Evolutionary conservation across 106 monocot genomes (phyloP), one percentile per base, ranked within the genome.

Genomic region (Vanilla planifolia): DNA sequence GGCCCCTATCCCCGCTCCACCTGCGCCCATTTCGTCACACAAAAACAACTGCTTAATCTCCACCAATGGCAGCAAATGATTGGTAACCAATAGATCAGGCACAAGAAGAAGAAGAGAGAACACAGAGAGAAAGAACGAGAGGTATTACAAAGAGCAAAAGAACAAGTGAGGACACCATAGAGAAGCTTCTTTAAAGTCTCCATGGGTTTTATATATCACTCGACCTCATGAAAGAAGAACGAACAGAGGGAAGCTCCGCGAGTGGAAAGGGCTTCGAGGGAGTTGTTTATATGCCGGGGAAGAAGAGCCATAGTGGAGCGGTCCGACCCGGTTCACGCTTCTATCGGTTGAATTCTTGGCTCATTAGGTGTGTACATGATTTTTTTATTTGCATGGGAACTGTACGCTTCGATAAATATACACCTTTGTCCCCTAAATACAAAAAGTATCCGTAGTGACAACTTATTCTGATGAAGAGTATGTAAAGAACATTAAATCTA

Each of bases 1-100:
- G 46, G 55, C 44, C 20, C 87, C 87, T 61, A 88, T 79, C 11
- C 75, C 20, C 14, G 76, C 73, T 32, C 87, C 82, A 67, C 72
- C 87, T 82, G 55, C 57, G 45, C 11, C 0, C 15, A 51, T 59
- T 25, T 11, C 21, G 16, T n/a, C n/a, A n/a, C n/a, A n/a, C 5
- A 26, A 52, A 37, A 6, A 20, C 37, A 8, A 11, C 4, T 33
- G 7, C 15, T 3, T 17, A 6, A 3, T 16, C 19, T 16, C 16
- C 27, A 10, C 34, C 7, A 6, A 34, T 5, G 16, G n/a, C 14
- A 15, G 4, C 2, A 29, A 22, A 15, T 60, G 11, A 5, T 43
- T 0, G n/a, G 8, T 32, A n/a, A 3, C 16, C 14, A 6, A 6
- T 0, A 1, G 23, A 13, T 14, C 36, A 24, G n/a, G 3, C 11